Percentiles rank a stretch among this genome's conserved stretches.
Conservation (phyloP, 1,284 basidiomycete genomes). For the Trichosporon faecale region DNA sequence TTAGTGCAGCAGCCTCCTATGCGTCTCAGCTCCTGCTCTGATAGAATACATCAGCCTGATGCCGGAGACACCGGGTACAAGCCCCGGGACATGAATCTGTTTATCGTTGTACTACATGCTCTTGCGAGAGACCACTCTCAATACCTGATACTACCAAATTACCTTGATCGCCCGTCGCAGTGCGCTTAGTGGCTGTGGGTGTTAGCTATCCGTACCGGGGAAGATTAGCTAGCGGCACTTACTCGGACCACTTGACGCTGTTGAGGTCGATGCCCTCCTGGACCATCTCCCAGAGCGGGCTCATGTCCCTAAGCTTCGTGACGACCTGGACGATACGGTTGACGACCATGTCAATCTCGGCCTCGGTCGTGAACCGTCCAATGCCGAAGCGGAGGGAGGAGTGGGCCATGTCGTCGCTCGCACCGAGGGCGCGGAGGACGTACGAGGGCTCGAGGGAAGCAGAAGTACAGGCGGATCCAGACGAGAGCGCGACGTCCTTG, state of each 20-base stretch:
- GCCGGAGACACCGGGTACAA: background rate
- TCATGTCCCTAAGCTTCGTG: constrained; percentile 68
- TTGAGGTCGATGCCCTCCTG: constrained; percentile 95
- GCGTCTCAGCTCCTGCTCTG: background rate
- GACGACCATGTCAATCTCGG: constrained; percentile 92
- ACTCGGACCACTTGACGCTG: constrained; percentile 73
- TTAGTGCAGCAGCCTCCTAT: background rate
- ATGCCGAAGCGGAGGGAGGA: constrained; percentile 97
- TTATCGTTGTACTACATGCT: constrained; percentile 4
- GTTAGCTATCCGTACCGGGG: background rate
- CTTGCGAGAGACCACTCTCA: background rate
- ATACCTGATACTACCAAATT: background rate
- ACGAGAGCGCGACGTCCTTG: constrained; percentile 97
- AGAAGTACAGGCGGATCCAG: constrained; percentile 96
- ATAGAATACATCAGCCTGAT: background rate
- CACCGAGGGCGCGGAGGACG: constrained; percentile 91
- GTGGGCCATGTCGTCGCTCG: constrained; percentile 98
- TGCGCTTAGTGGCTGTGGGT: background rate
- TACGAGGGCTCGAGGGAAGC: constrained; percentile 98
- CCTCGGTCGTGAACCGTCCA: constrained; percentile 96
- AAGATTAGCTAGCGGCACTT: constrained; percentile 47
- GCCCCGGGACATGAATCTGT: background rate
- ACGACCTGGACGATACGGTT: constrained; percentile 86
- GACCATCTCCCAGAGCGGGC: constrained; percentile 90
- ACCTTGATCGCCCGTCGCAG: background rate